Base-by-base conservation (phyloP, 495 filamentous ascomycete species). In the Rhizodiscina lignyota region DNA sequence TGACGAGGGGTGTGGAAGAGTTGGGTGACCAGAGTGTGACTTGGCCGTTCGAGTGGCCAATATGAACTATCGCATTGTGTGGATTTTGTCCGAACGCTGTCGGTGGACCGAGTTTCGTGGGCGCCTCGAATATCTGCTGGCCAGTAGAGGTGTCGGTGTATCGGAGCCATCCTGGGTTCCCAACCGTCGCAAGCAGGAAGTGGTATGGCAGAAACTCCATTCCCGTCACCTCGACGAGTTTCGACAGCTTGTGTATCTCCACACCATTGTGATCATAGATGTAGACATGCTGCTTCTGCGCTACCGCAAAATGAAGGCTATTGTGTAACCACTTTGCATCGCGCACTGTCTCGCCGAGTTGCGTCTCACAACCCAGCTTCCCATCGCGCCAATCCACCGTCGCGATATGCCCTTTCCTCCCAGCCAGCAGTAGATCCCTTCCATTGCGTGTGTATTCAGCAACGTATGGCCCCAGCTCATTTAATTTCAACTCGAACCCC, bases 1-100 rank as follows among this genome's bases (percentile, higher is more conserved):
- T 97, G 12, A 92, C 89, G 4, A 94, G 65, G 0, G 86, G 79
- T 10, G 79, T 81, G 18, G 73, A 65, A 2, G 76, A 77, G 53
- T 94, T 97, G 0, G 89, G 89, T n/a, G 84, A 92, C 86, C 87
- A 97, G 27, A 97, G 63, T 2, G 79, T 85, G 30, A 97, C 84
- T 2, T 78, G 80, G 41, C 89, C 89, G 49, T 94, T 94, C 51
- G 91, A 83, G 49, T 94, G 85, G 21, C 89, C 89, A 34, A 81
- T 66, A 47, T 94, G 82, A 18, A 94, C 61, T 32, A 97, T 77
- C 16, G 85, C 91, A 51, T 96, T 97, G 44, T 75, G 74, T 0
- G 80, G 77, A 54, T 96, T 96, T 45, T 94, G 86, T 4, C 69
- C 63, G 37, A 96, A 67, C 15, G 85, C 66, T 18, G 85, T 86